Percentiles rank a stretch among this genome's conserved stretches.
Conservation (phyloP, 768 basidiomycete genomes). For the Boletus vermiculosoides region DNA sequence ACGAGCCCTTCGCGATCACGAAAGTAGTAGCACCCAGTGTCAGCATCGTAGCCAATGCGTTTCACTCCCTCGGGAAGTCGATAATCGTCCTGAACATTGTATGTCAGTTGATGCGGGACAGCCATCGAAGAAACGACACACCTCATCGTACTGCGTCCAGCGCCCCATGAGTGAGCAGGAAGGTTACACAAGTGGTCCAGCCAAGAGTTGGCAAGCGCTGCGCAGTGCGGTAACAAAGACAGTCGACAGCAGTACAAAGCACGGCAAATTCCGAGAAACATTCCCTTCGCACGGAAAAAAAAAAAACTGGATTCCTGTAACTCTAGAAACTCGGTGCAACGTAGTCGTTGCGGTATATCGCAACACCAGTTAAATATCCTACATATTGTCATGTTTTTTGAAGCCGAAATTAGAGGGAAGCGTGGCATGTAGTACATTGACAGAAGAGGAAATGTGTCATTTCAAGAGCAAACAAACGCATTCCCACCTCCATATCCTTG, state of each 20-base stretch:
- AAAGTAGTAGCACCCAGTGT: slow-evolving; percentile 66
- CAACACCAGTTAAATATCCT: neutral
- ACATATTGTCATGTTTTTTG: neutral
- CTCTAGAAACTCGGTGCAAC: neutral
- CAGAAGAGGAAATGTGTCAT: slow-evolving; percentile 18
- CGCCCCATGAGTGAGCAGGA: slow-evolving; percentile 30
- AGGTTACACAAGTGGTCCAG: slow-evolving; percentile 18
- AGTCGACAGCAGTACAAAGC: neutral
- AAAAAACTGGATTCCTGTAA: neutral
- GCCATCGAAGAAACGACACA: neutral
- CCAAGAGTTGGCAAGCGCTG: slow-evolving; percentile 15
- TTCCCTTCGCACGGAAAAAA: neutral
- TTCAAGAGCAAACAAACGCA: slow-evolving; percentile 22
- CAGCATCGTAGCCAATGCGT: slow-evolving; percentile 76
- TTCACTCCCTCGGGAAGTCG: slow-evolving; percentile 53
- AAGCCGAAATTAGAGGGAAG: neutral
- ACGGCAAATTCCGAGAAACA: slow-evolving; percentile 24
- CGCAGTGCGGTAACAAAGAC: slow-evolving; percentile 8
- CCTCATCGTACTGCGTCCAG: slow-evolving; percentile 41
- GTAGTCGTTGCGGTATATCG: neutral
- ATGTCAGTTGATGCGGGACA: neutral
- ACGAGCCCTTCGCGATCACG: slow-evolving; percentile 50
- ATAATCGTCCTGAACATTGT: slow-evolving; percentile 43
- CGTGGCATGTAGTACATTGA: neutral
- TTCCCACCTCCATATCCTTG: neutral